Base-by-base conservation (phyloP, 805 yeast genomes). In the Metschnikowia continentalis region DNA sequence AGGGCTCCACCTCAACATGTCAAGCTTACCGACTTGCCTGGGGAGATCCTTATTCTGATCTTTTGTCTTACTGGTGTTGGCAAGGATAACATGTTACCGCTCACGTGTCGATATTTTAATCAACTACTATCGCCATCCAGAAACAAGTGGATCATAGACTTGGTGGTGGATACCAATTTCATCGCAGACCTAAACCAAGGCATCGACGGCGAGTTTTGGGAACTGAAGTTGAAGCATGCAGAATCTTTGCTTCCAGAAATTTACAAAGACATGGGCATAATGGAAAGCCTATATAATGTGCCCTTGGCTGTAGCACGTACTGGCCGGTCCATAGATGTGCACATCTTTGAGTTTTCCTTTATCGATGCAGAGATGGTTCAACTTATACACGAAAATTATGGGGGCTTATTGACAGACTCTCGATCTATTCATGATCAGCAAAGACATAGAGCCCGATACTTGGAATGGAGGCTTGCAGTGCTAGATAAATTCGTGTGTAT, bases 31-130 rank as follows among this genome's bases (percentile, higher is more conserved):
- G 58, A 61, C 13, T 61, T 80, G 11, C 83, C 84, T 1, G 48
- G 60, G 2, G 82, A 79, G 50, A 48, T 80, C 2, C 52, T 78
- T 2, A 68, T 63, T 23, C 59, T 59, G 38, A 69, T 80, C 8
- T 74, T 76, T 56, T 57, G 70, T 2, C 53, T 55, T n/a, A 61
- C 77, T 2, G 74, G 74, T 1, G 61, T 69, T 8, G 60, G 56
- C 14, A 10, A 23, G 5, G 35, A 48, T 15, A 70, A 70, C 48
- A 52, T 50, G 3, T 63, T 79, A 4, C 72, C 78, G 0, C 59
- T 72, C 13, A 62, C 68, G 1, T 71, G 70, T 51, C 65, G 58
- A 41, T 45, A 49, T 15, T 53, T 78, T 10, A 54, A 66, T 38
- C 59, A 64, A 8, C 49, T 61, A 8, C 65, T 75, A 14, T 55